A percentile compares a stretch with the other conserved stretches of the same genome.
Conservation (phyloP, 768 basidiomycete genomes). For the Suillus ampliporus region DNA sequence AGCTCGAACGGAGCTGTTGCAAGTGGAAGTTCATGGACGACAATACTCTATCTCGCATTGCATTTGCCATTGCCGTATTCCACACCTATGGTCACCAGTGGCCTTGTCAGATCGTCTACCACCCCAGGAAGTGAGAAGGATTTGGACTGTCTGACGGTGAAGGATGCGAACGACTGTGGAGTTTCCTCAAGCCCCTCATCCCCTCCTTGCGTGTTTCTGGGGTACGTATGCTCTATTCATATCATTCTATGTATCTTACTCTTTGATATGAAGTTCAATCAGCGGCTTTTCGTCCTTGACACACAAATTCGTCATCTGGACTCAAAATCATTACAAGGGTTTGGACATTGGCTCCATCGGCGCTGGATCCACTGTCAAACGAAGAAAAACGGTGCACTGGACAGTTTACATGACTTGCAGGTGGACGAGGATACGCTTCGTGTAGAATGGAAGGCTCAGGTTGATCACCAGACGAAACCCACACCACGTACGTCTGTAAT, state of each 20-base stretch:
- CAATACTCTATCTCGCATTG: slow-evolving; percentile 23
- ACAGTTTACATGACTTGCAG: background rate
- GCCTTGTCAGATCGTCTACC: slow-evolving; percentile 41
- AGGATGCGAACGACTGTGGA: slow-evolving; percentile 35
- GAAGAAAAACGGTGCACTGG: slow-evolving; percentile 8
- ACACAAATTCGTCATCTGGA: slow-evolving; percentile 27
- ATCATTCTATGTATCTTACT: slow-evolving; percentile 10
- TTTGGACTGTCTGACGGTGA: slow-evolving; percentile 35
- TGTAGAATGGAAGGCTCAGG: slow-evolving; percentile 17
- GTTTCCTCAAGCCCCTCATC: slow-evolving; percentile 25
- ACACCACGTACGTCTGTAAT: background rate
- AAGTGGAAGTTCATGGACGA: slow-evolving; percentile 13
- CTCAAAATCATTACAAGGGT: slow-evolving; percentile 11
- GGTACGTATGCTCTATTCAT: slow-evolving; percentile 16
- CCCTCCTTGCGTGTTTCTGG: slow-evolving; percentile 24
- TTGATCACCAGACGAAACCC: slow-evolving; percentile 3
- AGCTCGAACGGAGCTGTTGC: slow-evolving; percentile 26
- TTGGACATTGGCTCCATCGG: slow-evolving; percentile 23
- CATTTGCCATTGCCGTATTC: slow-evolving; percentile 38
- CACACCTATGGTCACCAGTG: slow-evolving; percentile 43
- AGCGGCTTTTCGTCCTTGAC: slow-evolving; percentile 33
- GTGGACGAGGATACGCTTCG: slow-evolving; percentile 5
- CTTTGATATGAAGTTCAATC: slow-evolving; percentile 31
- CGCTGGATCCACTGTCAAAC: slow-evolving; percentile 16
- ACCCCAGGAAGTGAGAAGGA: slow-evolving; percentile 35